These are phyloP conservation scores for Trichophyton verrucosum DNA, from an alignment of 2,329 filamentous ascomycete species.

Conservation along the genomic window DNA sequence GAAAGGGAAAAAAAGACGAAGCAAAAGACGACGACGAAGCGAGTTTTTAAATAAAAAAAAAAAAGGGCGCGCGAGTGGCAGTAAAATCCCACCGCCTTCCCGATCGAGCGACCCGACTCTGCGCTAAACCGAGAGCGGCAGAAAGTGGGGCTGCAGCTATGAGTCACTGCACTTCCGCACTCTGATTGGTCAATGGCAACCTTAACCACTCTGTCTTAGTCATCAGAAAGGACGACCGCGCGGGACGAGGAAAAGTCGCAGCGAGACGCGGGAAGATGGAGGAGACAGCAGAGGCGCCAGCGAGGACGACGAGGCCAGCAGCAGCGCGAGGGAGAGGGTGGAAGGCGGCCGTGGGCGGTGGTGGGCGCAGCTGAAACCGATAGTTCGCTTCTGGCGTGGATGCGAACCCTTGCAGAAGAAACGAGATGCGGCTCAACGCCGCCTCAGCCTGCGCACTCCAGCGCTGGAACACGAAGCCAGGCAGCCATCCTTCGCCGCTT, in stretches of 20 bases:
- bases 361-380: neutral
- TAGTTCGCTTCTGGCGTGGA: neutral
- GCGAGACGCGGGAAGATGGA: neutral
- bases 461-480: neutral
- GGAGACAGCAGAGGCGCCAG: neutral
- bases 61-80: constrained; percentile 12
- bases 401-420: neutral
- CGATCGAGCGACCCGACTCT: constrained; percentile 18
- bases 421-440: neutral
- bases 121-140: constrained; percentile 12
- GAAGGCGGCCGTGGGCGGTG: neutral
- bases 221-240: neutral
- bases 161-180: constrained; percentile 19
- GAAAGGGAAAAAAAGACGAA: constrained; percentile 12
- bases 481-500: neutral
- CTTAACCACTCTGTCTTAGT: neutral
- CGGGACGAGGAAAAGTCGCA: neutral
- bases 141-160: constrained; percentile 16
- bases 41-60: neutral
- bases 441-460: neutral
- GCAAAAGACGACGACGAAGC: constrained; percentile 8
- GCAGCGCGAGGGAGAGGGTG: neutral
- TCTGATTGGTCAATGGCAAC: constrained; percentile 19
- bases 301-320: neutral
- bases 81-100: constrained; percentile 9